These are phyloP conservation scores for Phaeosphaeria sp. DNA, from an alignment of 2,329 filamentous ascomycete genomes.

Conservation along the genomic window DNA sequence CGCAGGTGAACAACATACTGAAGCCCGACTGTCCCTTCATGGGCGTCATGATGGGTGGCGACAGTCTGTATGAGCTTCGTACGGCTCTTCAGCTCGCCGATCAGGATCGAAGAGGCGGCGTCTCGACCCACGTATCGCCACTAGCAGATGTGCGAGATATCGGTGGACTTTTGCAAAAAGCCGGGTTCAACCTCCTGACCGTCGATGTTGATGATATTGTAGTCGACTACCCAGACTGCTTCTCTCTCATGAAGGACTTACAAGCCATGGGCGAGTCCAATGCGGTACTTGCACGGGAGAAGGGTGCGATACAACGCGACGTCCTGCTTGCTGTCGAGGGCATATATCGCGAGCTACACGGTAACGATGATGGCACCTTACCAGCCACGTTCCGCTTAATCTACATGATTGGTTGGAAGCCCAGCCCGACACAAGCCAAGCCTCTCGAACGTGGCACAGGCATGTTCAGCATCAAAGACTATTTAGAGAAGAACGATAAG, in stretches of 20 bases:
- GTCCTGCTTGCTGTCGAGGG: conserved; percentile 86
- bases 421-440: conserved; percentile 77
- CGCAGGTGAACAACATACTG: conserved; percentile 83
- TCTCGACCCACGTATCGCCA: conserved; percentile 89
- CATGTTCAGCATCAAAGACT: conserved; percentile 85
- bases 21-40: conserved; percentile 93
- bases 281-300: conserved; percentile 83
- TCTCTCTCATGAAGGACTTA: conserved; percentile 90
- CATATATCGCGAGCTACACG: conserved; percentile 88
- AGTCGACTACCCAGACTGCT: conserved; percentile 89
- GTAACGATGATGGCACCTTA: conserved; percentile 67
- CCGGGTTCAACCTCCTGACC: conserved; percentile 94
- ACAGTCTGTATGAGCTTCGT: conserved; percentile 90
- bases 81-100: conserved; percentile 93
- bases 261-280: conserved; percentile 97
- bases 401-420: conserved; percentile 99
- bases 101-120: conserved; percentile 86
- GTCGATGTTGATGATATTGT: conserved; percentile 98
- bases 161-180: conserved; percentile 82
- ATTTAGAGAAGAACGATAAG: conserved; percentile 62
- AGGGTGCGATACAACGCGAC: conserved; percentile 77
- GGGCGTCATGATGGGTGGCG: conserved; percentile 94
- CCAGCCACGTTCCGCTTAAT: conserved; percentile 95
- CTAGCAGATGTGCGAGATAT: conserved; percentile 91
- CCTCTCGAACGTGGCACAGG: conserved; percentile 85